Base-by-base conservation (phyloP, 2,329 filamentous ascomycete species). In the Elsinoe ampelina region DNA sequence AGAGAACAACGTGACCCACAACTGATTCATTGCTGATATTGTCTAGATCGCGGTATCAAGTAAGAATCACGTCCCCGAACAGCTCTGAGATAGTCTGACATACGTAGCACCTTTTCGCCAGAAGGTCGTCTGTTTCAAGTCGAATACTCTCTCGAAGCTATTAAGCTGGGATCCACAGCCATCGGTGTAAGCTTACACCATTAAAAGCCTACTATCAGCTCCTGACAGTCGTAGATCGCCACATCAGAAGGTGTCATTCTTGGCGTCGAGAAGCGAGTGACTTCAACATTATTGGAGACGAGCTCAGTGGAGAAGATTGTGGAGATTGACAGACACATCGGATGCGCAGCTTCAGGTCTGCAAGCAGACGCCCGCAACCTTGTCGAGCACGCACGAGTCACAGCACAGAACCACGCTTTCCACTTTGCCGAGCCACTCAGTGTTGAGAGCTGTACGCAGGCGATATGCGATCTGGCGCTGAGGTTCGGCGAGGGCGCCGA, bases 81-180 rank as follows among this genome's bases (percentile, higher is more conserved):
- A 88, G 89, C 17, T 43, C 30, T 50, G 41, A 20, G 22, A 57
- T 60, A 63, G 64, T 61, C 50, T 55, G 20, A 54, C 55, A 59
- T 51, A 12, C 50, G 55, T 71, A 95, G 88, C 82, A 98, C 93
- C 82, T 98, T 98, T 83, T 98, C 93, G 67, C 93, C 93, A 60
- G 93, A 98, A 82, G 93, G 93, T 70, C 93, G 93, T 76, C 88
- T 98, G 74, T 98, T 98, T 83, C 93, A 98, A 80, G 93, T 98
- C 79, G 93, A 98, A 86, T 98, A 98, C 84, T 97, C 93, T 59
- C 87, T 98, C 73, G 93, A 98, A 80, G 93, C 93, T 75, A 98
- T 98, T 83, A 98, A 98, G 80, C 88, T 97, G 65, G 93, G 93
- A 65, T 95, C 89, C 68, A 98, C 93, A 65, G 93, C 93, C 70